Conservation (phyloP, 371 early-diverging fungal species). For the Nematocida ironsii region DNA sequence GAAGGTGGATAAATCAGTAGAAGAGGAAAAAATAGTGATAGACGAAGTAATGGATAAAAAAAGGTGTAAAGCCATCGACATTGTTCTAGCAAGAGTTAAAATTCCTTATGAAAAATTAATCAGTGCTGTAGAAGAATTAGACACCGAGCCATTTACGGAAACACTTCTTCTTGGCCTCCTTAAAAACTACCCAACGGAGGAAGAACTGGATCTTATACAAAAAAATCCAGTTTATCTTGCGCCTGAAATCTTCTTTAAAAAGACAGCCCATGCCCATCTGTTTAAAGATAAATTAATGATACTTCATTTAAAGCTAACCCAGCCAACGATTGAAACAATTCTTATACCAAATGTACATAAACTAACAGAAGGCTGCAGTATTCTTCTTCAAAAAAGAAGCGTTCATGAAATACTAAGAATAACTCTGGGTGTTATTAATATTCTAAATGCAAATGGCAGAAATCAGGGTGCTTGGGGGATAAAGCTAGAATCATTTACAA, state of each 20-base stretch:
- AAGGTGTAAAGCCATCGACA: slow-evolving; percentile 46
- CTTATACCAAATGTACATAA: slow-evolving; percentile 32
- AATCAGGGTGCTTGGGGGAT: slow-evolving; percentile 49
- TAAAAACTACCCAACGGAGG: slow-evolving; percentile 30
- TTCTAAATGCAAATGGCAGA: slow-evolving; percentile 18
- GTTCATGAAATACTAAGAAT: background rate
- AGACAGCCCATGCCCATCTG: background rate
- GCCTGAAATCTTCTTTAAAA: slow-evolving; percentile 46
- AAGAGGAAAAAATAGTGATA: background rate
- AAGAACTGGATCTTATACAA: slow-evolving; percentile 28
- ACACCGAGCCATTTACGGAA: slow-evolving; percentile 17
- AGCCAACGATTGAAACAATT: background rate
- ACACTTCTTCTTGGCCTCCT: slow-evolving; percentile 24
- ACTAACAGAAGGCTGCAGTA: background rate
- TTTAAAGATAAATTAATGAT: slow-evolving; percentile 39
- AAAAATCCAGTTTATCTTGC: slow-evolving; percentile 4
- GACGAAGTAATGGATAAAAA: slow-evolving; percentile 12
- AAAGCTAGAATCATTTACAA: slow-evolving; percentile 15
- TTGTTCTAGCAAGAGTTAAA: slow-evolving; percentile 24
- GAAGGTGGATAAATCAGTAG: background rate
- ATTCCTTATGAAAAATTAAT: slow-evolving; percentile 24
- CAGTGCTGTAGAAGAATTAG: background rate
- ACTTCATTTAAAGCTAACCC: slow-evolving; percentile 4
- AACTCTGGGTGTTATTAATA: slow-evolving; percentile 7
- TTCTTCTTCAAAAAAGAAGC: background rate